A percentile compares a stretch with the other conserved stretches of the same genome.
Conservation (phyloP, 176 grass and related monocot species). For the Triticum timopheevii region DNA sequence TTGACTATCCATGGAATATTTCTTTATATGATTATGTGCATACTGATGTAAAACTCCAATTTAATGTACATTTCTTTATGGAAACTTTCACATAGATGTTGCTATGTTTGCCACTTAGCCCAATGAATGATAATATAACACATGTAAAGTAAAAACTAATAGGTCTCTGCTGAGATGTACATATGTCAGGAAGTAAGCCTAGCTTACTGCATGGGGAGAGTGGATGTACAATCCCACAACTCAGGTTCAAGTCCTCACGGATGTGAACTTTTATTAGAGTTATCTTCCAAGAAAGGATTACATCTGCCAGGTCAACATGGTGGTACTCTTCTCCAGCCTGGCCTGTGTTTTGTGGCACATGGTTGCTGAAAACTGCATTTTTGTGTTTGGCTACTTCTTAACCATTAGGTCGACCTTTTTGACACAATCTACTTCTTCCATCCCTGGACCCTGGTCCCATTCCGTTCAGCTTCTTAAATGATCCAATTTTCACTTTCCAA, state of each 20-base stretch:
- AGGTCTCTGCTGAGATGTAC: background rate
- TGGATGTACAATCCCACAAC: background rate
- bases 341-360: background rate
- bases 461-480: background rate
- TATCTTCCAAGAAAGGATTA: background rate
- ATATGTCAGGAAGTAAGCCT: background rate
- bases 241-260: background rate
- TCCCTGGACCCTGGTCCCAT: slow-evolving; percentile 7
- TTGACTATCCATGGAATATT: background rate
- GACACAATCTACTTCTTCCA: background rate
- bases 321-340: slow-evolving; percentile 15
- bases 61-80: background rate
- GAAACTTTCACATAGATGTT: slow-evolving; percentile 14
- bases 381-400: background rate
- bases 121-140: background rate
- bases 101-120: background rate
- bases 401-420: background rate
- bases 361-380: background rate
- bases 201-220: background rate
- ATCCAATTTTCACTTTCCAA: slow-evolving; percentile 14
- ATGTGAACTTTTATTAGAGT: background rate
- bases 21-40: background rate
- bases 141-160: background rate
- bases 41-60: background rate
- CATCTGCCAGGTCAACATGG: background rate